These are phyloP conservation scores for Populus deltoides DNA, from an alignment of 345 rosid species.

Conservation along the genomic window DNA sequence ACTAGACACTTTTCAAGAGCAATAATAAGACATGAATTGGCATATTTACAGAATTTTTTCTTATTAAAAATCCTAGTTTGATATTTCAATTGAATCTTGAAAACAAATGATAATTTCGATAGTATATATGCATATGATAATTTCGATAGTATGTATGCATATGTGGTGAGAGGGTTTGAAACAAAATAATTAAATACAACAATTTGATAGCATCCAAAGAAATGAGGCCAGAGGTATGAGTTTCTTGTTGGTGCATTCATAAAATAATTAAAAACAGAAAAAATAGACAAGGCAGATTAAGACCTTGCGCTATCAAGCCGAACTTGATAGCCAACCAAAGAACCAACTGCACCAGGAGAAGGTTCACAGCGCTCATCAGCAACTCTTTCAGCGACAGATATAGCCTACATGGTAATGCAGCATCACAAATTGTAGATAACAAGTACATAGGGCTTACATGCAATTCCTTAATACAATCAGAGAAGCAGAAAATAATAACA, in stretches of 20 bases:
- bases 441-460: neutral
- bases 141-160: no score
- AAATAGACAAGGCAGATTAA: conserved; percentile 15
- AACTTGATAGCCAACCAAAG: conserved; percentile 97
- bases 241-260: neutral
- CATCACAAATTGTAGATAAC: neutral
- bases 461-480: neutral
- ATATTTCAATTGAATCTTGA: no score
- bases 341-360: conserved; percentile 74
- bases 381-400: conserved; percentile 95
- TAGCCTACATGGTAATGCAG: conserved; percentile 58
- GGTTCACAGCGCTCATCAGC: conserved; percentile 91
- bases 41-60: no score
- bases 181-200: no score
- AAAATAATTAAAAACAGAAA: neutral
- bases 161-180: no score
- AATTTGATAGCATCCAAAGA: no score
- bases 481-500: neutral
- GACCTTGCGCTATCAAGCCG: conserved; percentile 92
- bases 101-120: no score
- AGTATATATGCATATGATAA: no score
- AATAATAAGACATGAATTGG: neutral
- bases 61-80: no score
- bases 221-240: neutral
- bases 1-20: neutral